Evolutionary conservation across 2,329 filamentous ascomycete genomes (phyloP), one percentile per base, ranked within the genome.

Genomic region (Sphaerostilbella broomeana): DNA sequence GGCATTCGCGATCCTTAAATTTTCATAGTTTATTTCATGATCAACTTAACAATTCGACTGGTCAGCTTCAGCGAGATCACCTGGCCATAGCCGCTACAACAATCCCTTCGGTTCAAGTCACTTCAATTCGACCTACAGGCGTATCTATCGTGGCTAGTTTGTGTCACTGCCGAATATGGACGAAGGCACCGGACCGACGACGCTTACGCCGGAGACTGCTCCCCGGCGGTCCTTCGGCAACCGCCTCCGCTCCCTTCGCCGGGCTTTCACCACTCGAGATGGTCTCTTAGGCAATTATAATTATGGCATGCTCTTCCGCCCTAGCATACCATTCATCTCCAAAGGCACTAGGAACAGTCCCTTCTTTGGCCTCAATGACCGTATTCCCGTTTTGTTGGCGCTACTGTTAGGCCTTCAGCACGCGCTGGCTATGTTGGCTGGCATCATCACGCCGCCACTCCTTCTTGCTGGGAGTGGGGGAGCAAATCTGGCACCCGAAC

Each of bases 221-320:
- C 55, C 60, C 13, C 65, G 56, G 51, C 46, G 49, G 22, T 34
- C 60, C 35, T 15, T 47, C 22, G 44, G 55, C 35, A 56, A 56
- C 18, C 45, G 42, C 10, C 35, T 55, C 30, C 47, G 49, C 31
- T 51, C 51, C 16, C 25, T 60, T 15, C 46, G 43, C 21, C 64
- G 62, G 43, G 62, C 65, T 5, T 70, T 77, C 47, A 61, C 70
- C 38, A 78, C 74, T 31, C 79, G 69, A 45, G 73, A 88, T 2
- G 89, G 89, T 10, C 72, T 95, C 18, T 62, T 95, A 40, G 89
- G 89, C 47, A 72, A 79, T 52, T 95, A 95, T 62, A 84, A 95
- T 70, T 95, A 95, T 72, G 84, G 61, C 24, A 92, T 88, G 55
- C 79, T 95, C 27, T 94, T 95, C 70, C 78, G 68, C 16, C 85